phyloP scores from a whole-genome alignment of 148 eudicot species.

The Diospyros lotus region DNA sequence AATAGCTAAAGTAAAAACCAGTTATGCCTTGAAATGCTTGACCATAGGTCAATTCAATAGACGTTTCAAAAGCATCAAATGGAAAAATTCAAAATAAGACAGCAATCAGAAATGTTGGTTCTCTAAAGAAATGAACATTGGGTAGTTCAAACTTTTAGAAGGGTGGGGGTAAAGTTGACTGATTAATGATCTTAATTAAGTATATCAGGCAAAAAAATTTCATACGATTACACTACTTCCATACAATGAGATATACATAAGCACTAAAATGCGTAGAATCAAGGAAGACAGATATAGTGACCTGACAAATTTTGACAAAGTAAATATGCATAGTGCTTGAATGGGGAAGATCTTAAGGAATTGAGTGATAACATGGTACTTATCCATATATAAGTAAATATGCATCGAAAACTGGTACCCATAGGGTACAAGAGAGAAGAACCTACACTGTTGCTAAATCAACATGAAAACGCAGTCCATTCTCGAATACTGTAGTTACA shows the following conservation, averaged over 20 bases:
- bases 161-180: background rate
- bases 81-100: background rate
- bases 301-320: background rate
- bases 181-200: background rate
- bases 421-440: constrained; percentile 12
- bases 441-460: constrained; percentile 88
- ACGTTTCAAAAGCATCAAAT: background rate
- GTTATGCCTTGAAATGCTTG: too few relatives aligned
- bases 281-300: background rate
- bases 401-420: background rate
- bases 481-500: constrained; percentile 77
- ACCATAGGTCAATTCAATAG: background rate
- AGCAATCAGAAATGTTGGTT: background rate
- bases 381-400: background rate
- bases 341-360: background rate
- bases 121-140: background rate
- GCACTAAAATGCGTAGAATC: background rate
- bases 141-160: background rate
- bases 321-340: background rate
- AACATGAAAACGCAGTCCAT: constrained; percentile 85
- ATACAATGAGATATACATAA: background rate
- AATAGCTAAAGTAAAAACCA: too few relatives aligned
- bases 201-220: background rate
- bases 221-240: background rate
- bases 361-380: background rate